A percentile compares a stretch with the other conserved stretches of the same genome.
These are phyloP conservation scores for Dacryopinax spathularia DNA, from an alignment of 768 basidiomycete genomes.

Conservation along the genomic window DNA sequence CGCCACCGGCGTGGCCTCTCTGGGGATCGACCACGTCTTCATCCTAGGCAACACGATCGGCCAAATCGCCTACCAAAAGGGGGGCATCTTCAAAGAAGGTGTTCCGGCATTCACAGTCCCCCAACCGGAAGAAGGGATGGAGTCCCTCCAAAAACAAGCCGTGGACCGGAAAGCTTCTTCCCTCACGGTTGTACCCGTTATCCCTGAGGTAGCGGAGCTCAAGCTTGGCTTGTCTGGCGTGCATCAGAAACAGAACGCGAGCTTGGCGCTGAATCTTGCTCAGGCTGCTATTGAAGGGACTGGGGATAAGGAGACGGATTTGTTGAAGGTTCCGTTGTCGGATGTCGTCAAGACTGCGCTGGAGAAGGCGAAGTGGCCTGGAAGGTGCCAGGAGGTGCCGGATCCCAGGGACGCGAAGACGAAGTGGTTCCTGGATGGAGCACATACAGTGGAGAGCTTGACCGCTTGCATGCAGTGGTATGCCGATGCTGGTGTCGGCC, in stretches of 20 bases:
- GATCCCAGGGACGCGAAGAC: slow-evolving; percentile 41
- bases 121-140: slow-evolving; percentile 56
- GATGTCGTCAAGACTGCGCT: slow-evolving; percentile 47
- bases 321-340: slow-evolving; percentile 28
- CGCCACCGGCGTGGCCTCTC: slow-evolving; percentile 76
- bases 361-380: slow-evolving; percentile 70
- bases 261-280: slow-evolving; percentile 63
- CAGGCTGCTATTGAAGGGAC: slow-evolving; percentile 20
- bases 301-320: background rate
- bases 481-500: slow-evolving; percentile 41
- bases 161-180: slow-evolving; percentile 52
- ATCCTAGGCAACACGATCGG: slow-evolving; percentile 75
- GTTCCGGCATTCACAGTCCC: slow-evolving; percentile 75
- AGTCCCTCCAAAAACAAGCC: slow-evolving; percentile 54
- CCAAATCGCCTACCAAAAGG: slow-evolving; percentile 92
- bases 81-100: slow-evolving; percentile 87
- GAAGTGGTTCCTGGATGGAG: slow-evolving; percentile 90
- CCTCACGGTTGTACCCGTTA: slow-evolving; percentile 46
- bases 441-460: slow-evolving; percentile 86
- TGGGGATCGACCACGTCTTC: slow-evolving; percentile 83
- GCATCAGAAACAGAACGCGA: slow-evolving; percentile 82
- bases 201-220: slow-evolving; percentile 36
- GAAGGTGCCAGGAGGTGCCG: slow-evolving; percentile 71
- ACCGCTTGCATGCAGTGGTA: slow-evolving; percentile 84
- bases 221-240: slow-evolving; percentile 68